Evolutionary conservation across 129 eudicot genomes (phyloP), one percentile per base, ranked within the genome.

Genomic region (Sambucus nigra): DNA sequence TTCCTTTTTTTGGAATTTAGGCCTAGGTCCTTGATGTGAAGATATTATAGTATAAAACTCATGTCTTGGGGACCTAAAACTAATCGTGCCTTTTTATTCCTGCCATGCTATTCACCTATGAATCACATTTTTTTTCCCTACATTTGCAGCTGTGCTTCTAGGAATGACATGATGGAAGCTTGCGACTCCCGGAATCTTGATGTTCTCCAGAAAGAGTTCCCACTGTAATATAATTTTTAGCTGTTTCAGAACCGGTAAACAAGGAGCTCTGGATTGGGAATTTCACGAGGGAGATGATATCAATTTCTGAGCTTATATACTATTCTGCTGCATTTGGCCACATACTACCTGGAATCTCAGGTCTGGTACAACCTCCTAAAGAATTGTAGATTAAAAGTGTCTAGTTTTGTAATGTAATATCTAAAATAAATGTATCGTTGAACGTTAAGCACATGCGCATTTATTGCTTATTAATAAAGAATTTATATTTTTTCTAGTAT

Each of bases 151-250:
- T 85, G 86, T 73, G 95, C 94, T 51, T 85, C 94, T 13, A 72
- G 95, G 72, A 76, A 81, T 45, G 94, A 89, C 70, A 85, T 85
- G 95, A 51, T 89, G 69, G 86, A 79, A 57, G 98, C 94, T 25
- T 89, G 98, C 7, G 95, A 85, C 65, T 71, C 98, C 12, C 75
- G 86, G 23, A 89, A 89, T 75, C 86, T 89, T 49, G 98, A 89
- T 60, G 71, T 85, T 61, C 95, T 89, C 59, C 95, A 85, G 73
- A 89, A 89, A 72, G 95, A 85, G 63, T 89, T 89, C 66, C 95
- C 98, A 0, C 57, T 89, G 47, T 85, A 70, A 70, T 31, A 15
- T 2, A 10, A 3, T 48, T 40, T 2, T 15, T 42, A 1, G 14
- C 3, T 19, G 47, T 21, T 60, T 29, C 17, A 5, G 31, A 40